A percentile compares a stretch with the other conserved stretches of the same genome.
phyloP scores from a whole-genome alignment of 495 filamentous ascomycete species.

The Pseudomonodictys pantanalensis region DNA sequence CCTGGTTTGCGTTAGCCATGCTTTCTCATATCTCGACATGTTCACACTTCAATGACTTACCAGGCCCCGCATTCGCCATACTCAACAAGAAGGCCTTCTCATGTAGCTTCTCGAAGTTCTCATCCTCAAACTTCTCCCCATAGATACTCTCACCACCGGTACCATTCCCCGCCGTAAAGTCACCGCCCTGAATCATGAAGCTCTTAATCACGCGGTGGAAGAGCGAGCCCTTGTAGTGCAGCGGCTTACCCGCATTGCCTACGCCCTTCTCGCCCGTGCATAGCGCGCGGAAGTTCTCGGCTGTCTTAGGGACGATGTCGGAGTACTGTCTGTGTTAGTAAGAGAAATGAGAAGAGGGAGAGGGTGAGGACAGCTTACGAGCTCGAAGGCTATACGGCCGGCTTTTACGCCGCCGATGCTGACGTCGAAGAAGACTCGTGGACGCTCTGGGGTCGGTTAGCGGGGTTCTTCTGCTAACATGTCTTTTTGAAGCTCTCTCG shows the following conservation, averaged over 20 bases:
- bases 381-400: constrained; percentile 77
- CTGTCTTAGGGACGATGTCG: constrained; percentile 81
- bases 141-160: constrained; percentile 98
- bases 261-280: constrained; percentile 89
- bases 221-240: constrained; percentile 83
- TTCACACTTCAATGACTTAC: constrained; percentile 49
- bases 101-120: constrained; percentile 93
- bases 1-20: constrained; percentile 39
- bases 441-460: too few relatives aligned
- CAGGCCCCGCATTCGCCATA: constrained; percentile 97
- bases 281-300: constrained; percentile 91
- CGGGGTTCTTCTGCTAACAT: too few relatives aligned
- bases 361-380: constrained; percentile 50
- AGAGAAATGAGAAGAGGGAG: neutral
- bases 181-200: constrained; percentile 99
- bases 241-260: constrained; percentile 77
- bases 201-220: constrained; percentile 98
- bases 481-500: too few relatives aligned
- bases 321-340: constrained; percentile 25
- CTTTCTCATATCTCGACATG: neutral
- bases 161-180: constrained; percentile 89
- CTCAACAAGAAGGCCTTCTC: constrained; percentile 90
- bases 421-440: constrained; percentile 87
- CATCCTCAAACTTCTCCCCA: constrained; percentile 95
- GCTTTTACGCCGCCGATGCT: constrained; percentile 66